A percentile compares a stretch with the other conserved stretches of the same genome.
phyloP scores from a whole-genome alignment of 169 alveolate species.

The Nephromyces sp. region DNA sequence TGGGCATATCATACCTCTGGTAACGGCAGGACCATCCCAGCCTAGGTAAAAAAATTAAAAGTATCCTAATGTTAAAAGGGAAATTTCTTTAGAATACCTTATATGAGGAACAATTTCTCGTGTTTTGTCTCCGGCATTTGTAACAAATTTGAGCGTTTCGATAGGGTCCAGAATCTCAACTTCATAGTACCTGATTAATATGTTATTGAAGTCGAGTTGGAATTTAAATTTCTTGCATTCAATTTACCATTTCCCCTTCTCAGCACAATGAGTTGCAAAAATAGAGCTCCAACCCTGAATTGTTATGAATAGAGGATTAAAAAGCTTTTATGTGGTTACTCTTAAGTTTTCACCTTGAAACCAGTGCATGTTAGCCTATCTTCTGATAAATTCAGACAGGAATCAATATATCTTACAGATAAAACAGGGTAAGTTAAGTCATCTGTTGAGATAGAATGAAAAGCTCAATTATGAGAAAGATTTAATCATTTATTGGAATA shows the following conservation, averaged over 20 bases:
- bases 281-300: conserved; percentile 32
- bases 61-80: not conserved
- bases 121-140: not conserved
- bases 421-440: not conserved
- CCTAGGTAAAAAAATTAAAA: conserved; percentile 23
- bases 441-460: not conserved
- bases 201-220: not conserved
- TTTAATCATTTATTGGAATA: not conserved
- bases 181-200: not conserved
- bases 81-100: not conserved
- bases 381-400: not conserved
- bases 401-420: not conserved
- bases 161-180: not conserved
- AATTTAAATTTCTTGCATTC: not conserved
- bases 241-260: conserved; percentile 27
- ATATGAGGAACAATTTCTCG: not conserved
- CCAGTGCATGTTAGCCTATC: not conserved
- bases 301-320: not conserved
- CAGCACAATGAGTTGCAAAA: conserved; percentile 36
- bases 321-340: not conserved
- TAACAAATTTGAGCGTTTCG: not conserved
- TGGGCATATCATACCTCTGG: conserved; percentile 62
- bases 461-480: not conserved
- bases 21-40: conserved; percentile 77
- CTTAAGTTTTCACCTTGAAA: not conserved